These are phyloP conservation scores for Eragrostis curvula DNA, from an alignment of 176 grass and related monocot species.

Conservation along the genomic window DNA sequence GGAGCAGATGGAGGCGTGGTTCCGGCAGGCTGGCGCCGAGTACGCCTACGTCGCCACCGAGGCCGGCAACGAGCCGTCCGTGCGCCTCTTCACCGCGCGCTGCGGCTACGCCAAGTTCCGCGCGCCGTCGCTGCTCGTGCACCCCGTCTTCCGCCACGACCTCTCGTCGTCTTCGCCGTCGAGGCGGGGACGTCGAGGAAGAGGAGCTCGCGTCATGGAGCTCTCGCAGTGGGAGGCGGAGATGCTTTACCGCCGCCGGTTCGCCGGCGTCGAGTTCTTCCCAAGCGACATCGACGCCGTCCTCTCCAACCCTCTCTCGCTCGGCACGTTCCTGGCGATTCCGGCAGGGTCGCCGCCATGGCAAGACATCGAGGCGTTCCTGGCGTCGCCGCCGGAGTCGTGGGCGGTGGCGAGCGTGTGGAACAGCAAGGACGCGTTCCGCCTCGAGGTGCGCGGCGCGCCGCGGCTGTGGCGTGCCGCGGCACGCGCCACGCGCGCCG, in stretches of 20 bases:
- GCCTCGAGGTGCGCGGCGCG: slow-evolving; percentile 61
- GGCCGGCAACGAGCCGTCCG: slow-evolving; percentile 56
- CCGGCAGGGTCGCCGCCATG: slow-evolving; percentile 10
- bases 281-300: slow-evolving; percentile 77
- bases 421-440: slow-evolving; percentile 74
- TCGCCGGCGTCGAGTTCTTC: slow-evolving; percentile 77
- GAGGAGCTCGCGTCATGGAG: slow-evolving; percentile 6
- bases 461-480: slow-evolving; percentile 31
- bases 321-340: slow-evolving; percentile 73
- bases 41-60: slow-evolving; percentile 87
- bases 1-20: slow-evolving; percentile 77
- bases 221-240: slow-evolving; percentile 46
- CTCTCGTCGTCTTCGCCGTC: not conserved
- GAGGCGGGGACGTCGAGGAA: no score
- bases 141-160: slow-evolving; percentile 69
- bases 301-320: slow-evolving; percentile 53
- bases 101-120: slow-evolving; percentile 80
- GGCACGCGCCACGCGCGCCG: slow-evolving; percentile 42
- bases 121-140: slow-evolving; percentile 55
- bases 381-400: slow-evolving; percentile 37
- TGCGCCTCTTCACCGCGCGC: slow-evolving; percentile 66
- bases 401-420: slow-evolving; percentile 84
- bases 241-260: slow-evolving; percentile 41
- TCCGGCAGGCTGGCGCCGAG: slow-evolving; percentile 57
- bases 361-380: slow-evolving; percentile 28